A percentile compares a stretch with the other conserved stretches of the same genome.
Conservation (phyloP, 73 alveolate genomes). For the Durusdinium trenchii region DNA sequence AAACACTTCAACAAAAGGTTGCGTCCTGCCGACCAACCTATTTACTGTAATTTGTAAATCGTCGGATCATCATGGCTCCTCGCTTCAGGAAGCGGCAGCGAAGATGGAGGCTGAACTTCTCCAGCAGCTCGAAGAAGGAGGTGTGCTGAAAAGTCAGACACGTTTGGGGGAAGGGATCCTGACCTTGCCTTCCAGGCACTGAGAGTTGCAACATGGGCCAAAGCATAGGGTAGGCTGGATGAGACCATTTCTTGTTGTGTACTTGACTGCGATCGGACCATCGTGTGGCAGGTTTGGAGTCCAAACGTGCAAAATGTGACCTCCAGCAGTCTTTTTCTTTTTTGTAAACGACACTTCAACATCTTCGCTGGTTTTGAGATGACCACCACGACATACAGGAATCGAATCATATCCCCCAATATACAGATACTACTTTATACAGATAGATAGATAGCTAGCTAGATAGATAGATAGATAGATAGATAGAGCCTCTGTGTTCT, state of each 20-base stretch:
- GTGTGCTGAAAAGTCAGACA: neutral
- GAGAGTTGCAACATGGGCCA: neutral
- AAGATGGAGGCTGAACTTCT: constrained; percentile 25
- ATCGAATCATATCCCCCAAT: no score
- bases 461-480: no score
- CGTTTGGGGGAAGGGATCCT: neutral
- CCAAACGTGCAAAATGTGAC: no score
- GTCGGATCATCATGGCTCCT: neutral
- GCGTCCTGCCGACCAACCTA: neutral
- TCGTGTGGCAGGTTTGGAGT: neutral
- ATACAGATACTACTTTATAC: no score
- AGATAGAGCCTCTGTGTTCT: no score
- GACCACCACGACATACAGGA: no score
- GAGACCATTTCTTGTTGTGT: neutral
- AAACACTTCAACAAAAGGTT: neutral
- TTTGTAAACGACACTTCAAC: no score
- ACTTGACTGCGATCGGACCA: neutral
- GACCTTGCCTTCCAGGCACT: no score
- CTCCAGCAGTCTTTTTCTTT: no score
- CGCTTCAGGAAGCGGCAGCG: constrained; percentile 32
- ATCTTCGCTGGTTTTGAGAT: no score
- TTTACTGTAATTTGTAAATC: neutral
- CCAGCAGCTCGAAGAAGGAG: neutral
- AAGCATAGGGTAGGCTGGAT: neutral
- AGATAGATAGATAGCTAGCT: no score